Conservation (phyloP, 208 protist genomes). For the Acanthamoeba sp. region DNA sequence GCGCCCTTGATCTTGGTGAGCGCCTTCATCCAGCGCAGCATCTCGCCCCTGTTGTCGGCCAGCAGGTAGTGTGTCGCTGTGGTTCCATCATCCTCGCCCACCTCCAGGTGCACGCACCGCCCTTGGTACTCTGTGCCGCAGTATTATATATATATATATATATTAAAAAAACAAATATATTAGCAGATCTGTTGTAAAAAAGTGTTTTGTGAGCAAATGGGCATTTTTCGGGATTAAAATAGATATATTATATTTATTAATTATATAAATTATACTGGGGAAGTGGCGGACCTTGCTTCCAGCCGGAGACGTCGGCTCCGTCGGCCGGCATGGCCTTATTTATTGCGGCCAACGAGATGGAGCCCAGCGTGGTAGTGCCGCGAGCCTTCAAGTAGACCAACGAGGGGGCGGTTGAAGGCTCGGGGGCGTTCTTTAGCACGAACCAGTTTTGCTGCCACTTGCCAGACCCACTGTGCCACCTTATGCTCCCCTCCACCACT, state of each 20-base stretch:
- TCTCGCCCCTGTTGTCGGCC: conserved; percentile 29
- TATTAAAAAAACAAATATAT: neutral
- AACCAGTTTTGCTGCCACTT: conserved; percentile 55
- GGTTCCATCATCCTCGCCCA: neutral
- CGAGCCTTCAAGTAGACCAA: neutral
- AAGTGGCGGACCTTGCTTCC: neutral
- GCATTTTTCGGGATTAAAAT: neutral
- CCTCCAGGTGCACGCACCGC: neutral
- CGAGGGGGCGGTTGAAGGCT: neutral
- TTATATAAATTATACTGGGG: neutral
- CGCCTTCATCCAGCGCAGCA: conserved; percentile 44
- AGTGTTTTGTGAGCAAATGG: too few species aligned
- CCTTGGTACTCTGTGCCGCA: conserved; percentile 17
- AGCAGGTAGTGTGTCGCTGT: neutral
- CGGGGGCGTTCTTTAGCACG: neutral
- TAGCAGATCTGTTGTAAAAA: too few species aligned
- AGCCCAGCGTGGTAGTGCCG: neutral
- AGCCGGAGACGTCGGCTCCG: neutral
- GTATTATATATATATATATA: conserved; percentile 6
- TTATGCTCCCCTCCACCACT: neutral
- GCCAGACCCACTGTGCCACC: conserved; percentile 14
- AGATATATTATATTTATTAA: neutral
- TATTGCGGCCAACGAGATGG: neutral
- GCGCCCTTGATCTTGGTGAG: conserved; percentile 32
- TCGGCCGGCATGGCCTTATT: neutral